Evolutionary conservation across 2,329 filamentous ascomycete species (phyloP), one percentile per base, ranked within the genome.

Genomic region (Periconia macrospinosa): DNA sequence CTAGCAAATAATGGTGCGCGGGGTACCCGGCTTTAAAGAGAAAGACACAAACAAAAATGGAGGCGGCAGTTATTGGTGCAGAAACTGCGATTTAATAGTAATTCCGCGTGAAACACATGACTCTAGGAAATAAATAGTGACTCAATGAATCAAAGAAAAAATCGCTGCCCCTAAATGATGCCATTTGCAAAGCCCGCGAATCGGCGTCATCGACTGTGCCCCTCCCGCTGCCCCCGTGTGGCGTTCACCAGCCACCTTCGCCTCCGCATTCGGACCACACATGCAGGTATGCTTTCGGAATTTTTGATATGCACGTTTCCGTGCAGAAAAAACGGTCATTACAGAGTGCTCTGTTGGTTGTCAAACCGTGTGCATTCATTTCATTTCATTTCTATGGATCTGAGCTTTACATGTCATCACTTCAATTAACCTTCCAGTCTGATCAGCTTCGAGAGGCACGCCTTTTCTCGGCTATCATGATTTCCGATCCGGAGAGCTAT

Each of bases 401-500:
- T 37, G 33, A 37, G 33, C 33, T 37, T 37, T n/a, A 37, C 33
- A 37, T 37, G 33, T 37, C 33, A n/a, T 37, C 33, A 37, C 3
- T 37, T 37, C 33, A 13, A 37, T 37, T 37, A 37, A 14, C 11
- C 33, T 27, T 27, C 23, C 23, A 5, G 8, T 27, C 23, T 27
- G 23, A 27, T 27, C 23, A 27, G 33, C 33, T 37, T 37, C 33
- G 15, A 37, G 15, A 37, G 15, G 33, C 33, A 13, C 5, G 33
- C 33, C 33, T 37, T 6, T n/a, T n/a, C 33, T 37, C 15, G 15
- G 15, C 33, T 37, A n/a, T 10, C 43, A 30, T 30, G 30, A 17
- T 17, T 42, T 55, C 56, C 58, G 60, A 47, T 56, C 49, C 48
- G 47, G 49, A 41, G 56, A 60, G 59, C 52, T 61, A 59, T 59